A percentile compares a stretch with the other conserved stretches of the same genome.
These are phyloP conservation scores for Tulasnella sp. DNA, from an alignment of 768 basidiomycete genomes.

Conservation along the genomic window DNA sequence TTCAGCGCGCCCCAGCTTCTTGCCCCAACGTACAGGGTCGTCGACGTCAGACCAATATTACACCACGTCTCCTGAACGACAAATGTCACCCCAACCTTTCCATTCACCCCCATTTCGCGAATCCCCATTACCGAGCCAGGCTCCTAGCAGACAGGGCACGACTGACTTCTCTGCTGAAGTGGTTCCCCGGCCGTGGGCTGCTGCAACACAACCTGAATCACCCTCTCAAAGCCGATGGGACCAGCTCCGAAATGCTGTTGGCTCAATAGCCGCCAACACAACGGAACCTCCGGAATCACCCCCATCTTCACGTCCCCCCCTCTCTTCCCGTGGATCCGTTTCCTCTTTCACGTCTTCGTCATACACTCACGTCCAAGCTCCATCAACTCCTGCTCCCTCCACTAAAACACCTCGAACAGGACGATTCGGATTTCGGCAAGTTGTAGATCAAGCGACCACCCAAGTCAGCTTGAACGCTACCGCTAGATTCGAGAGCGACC, in stretches of 20 bases:
- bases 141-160: slow-evolving; percentile 1
- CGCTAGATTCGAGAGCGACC: slow-evolving; percentile 58
- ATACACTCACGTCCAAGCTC: neutral
- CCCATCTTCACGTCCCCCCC: neutral
- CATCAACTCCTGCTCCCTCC: slow-evolving; percentile 2
- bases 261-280: neutral
- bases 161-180: neutral
- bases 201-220: neutral
- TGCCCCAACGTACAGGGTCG: neutral
- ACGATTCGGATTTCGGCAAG: slow-evolving; percentile 61
- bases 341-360: slow-evolving; percentile 23
- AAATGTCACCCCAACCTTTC: neutral
- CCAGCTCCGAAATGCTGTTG: slow-evolving; percentile 21
- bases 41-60: neutral
- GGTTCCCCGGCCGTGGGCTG: neutral
- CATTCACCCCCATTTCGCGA: neutral
- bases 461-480: slow-evolving; percentile 56
- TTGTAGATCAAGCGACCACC: slow-evolving; percentile 62
- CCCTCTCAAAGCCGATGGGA: slow-evolving; percentile 23
- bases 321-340: neutral
- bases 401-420: slow-evolving; percentile 39
- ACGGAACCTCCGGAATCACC: neutral
- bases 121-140: neutral
- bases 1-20: neutral
- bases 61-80: slow-evolving; percentile 1